These are phyloP conservation scores for Lentinula edodes DNA, from an alignment of 768 basidiomycete genomes.

Conservation along the genomic window DNA sequence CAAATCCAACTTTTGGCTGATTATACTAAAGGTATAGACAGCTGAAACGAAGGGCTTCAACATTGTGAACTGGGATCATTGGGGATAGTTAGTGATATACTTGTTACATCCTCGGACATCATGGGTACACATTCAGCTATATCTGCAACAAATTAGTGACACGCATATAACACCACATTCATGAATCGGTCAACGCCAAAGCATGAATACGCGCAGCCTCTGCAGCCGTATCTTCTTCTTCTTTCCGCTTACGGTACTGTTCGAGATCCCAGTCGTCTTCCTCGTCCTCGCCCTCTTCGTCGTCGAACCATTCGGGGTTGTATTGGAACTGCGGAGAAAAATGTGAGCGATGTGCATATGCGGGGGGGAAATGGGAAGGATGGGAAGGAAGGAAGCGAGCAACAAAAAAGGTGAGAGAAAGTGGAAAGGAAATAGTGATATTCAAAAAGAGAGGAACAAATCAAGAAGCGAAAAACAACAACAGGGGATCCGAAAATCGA, in stretches of 20 bases:
- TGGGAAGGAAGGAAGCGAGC: too few relatives aligned
- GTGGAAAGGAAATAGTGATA: neutral
- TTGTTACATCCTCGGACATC: too few relatives aligned
- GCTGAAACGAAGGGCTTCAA: too few relatives aligned
- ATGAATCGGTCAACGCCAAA: constrained; percentile 31
- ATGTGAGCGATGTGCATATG: neutral
- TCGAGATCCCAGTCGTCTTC: constrained; percentile 57
- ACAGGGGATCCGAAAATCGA: neutral
- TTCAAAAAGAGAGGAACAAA: neutral
- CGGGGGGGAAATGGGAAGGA: too few relatives aligned
- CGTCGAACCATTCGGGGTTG: constrained; percentile 91
- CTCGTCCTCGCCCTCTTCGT: constrained; percentile 44
- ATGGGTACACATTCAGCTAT: too few relatives aligned
- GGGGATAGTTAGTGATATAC: too few relatives aligned
- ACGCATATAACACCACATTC: neutral
- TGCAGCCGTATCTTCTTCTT: constrained; percentile 50
- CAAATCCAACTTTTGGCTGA: too few relatives aligned
- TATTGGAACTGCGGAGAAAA: constrained; percentile 69
- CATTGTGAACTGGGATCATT: too few relatives aligned
- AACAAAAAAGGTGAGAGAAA: neutral
- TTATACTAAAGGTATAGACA: too few relatives aligned
- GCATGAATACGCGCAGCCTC: constrained; percentile 49
- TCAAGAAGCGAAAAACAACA: too few relatives aligned
- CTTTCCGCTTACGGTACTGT: constrained; percentile 57
- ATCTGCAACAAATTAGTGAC: too few relatives aligned